These are phyloP conservation scores for Drechslerella dactyloides DNA, from an alignment of 2,329 filamentous ascomycete genomes.

Conservation along the genomic window DNA sequence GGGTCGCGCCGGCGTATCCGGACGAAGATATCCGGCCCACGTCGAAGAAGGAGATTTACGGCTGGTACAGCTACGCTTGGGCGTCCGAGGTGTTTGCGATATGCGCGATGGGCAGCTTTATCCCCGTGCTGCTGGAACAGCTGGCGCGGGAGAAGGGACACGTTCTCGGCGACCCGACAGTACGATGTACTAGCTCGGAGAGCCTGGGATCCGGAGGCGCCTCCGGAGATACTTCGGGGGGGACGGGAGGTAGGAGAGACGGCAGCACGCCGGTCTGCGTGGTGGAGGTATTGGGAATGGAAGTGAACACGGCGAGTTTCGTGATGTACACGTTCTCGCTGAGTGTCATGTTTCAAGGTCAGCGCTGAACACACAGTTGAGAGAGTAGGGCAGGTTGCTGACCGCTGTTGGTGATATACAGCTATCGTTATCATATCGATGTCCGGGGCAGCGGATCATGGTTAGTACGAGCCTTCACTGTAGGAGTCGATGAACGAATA, in stretches of 20 bases:
- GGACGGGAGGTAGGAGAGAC: conserved; percentile 8
- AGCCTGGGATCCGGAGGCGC: conserved; percentile 29
- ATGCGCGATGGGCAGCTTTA: conserved; percentile 88
- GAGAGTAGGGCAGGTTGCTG: not conserved
- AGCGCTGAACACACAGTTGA: not conserved
- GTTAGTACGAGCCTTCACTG: conserved; percentile 61
- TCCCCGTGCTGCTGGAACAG: conserved; percentile 92
- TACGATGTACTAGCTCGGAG: conserved; percentile 66
- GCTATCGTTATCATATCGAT: conserved; percentile 86
- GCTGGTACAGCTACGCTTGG: conserved; percentile 97
- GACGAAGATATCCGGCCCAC: conserved; percentile 90
- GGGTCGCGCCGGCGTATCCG: conserved; percentile 66
- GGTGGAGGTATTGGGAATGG: conserved; percentile 77
- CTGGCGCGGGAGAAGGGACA: conserved; percentile 91
- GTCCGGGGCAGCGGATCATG: conserved; percentile 93
- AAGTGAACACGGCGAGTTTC: conserved; percentile 95
- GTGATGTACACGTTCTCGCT: conserved; percentile 98
- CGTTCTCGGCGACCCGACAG: conserved; percentile 75
- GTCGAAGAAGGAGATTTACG: conserved; percentile 81
- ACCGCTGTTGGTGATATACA: conserved; percentile 5
- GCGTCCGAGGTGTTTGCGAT: conserved; percentile 96
- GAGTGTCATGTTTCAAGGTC: conserved; percentile 66
- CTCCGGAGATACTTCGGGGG: conserved; percentile 26
- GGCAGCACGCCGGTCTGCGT: conserved; percentile 69
- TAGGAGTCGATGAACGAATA: not conserved